A percentile compares a stretch with the other conserved stretches of the same genome.
phyloP scores from a whole-genome alignment of 345 rosid genomes.

The Populus pruinosa region DNA sequence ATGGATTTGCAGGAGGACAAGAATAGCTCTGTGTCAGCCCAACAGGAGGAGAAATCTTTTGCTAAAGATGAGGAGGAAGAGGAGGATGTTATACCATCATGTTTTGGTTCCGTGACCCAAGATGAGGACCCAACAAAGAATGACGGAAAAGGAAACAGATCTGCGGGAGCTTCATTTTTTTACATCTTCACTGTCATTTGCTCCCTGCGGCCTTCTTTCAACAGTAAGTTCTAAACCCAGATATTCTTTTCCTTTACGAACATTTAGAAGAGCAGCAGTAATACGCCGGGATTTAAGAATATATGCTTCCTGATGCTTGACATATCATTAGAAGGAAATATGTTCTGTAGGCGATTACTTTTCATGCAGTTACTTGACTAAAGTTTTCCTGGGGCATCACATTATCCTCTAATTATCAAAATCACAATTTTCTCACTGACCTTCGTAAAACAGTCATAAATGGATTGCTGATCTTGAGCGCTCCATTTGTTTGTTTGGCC shows the following conservation, averaged over 20 bases:
- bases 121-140: slow-evolving; percentile 31
- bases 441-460: background rate
- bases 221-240: slow-evolving; percentile 41
- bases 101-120: slow-evolving; percentile 68
- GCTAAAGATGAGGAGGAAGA: slow-evolving; percentile 30
- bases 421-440: background rate
- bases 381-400: background rate
- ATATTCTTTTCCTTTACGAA: background rate
- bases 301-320: background rate
- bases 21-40: slow-evolving; percentile 30
- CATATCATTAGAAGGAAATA: background rate
- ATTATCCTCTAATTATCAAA: background rate
- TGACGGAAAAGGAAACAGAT: slow-evolving; percentile 41
- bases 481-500: background rate
- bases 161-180: slow-evolving; percentile 58
- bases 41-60: slow-evolving; percentile 34
- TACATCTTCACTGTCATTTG: slow-evolving; percentile 66
- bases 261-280: background rate
- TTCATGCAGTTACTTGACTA: background rate
- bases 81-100: slow-evolving; percentile 52
- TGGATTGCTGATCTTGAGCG: background rate
- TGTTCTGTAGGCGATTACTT: background rate
- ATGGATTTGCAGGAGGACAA: slow-evolving; percentile 48
- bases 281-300: no score
- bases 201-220: slow-evolving; percentile 62